Conservation (phyloP, 768 basidiomycete genomes). For the Boletus sp. region DNA sequence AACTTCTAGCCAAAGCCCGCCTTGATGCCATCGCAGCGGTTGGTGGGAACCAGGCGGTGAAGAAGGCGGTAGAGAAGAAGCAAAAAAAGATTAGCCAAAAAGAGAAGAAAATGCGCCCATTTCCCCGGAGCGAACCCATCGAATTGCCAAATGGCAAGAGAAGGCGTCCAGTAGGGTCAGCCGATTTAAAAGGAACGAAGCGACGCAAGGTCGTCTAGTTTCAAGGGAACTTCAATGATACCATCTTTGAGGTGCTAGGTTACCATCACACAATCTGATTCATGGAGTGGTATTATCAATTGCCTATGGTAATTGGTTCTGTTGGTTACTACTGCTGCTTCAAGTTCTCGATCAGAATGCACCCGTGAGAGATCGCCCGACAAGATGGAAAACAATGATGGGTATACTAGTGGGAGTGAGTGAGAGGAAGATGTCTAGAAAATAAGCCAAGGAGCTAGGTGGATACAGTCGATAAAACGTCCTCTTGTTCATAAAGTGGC, state of each 20-base stretch:
- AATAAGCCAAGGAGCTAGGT: constrained; percentile 16
- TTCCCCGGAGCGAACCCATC: constrained; percentile 31
- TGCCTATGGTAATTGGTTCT: constrained; percentile 30
- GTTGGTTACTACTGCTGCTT: constrained; percentile 28
- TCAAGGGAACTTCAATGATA: not conserved
- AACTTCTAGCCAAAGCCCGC: constrained; percentile 67
- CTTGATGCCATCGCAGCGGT: constrained; percentile 74
- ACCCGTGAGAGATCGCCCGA: constrained; percentile 20
- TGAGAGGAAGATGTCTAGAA: constrained; percentile 23
- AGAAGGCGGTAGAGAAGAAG: constrained; percentile 86
- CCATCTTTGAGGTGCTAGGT: not conserved
- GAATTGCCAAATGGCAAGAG: constrained; percentile 12
- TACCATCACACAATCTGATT: not conserved
- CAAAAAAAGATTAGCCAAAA: constrained; percentile 84
- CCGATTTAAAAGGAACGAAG: constrained; percentile 16
- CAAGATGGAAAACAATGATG: constrained; percentile 29
- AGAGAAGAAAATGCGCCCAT: constrained; percentile 85
- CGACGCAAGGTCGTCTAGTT: constrained; percentile 23
- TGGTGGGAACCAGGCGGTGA: constrained; percentile 80
- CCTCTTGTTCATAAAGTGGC: constrained; percentile 71
- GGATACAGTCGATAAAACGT: constrained; percentile 28
- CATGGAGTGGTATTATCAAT: constrained; percentile 24
- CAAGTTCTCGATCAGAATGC: constrained; percentile 27
- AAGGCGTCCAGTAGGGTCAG: constrained; percentile 14
- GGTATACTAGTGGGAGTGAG: constrained; percentile 26